Conservation (phyloP, 2,329 filamentous ascomycete species). For the Triangularia verruculosa region DNA sequence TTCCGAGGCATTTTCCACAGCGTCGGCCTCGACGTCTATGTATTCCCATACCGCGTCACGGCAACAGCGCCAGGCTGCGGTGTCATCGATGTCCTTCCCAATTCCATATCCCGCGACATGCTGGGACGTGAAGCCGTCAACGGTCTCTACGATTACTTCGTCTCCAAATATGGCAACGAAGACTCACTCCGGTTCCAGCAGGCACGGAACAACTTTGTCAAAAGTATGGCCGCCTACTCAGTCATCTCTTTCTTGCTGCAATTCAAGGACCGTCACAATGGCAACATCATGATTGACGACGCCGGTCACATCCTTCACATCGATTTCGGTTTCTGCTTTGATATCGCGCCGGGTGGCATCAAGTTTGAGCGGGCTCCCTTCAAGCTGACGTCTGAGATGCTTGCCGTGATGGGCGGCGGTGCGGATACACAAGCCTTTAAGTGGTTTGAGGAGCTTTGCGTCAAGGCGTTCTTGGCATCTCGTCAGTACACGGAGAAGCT, state of each 20-base stretch:
- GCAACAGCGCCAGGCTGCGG: conserved; percentile 96
- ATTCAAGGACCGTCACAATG: conserved; percentile 99
- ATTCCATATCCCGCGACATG: conserved; percentile 98
- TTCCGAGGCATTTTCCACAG: conserved; percentile 97
- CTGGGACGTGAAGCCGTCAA: conserved; percentile 96
- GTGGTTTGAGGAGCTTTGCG: conserved; percentile 93
- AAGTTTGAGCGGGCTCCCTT: conserved; percentile 98
- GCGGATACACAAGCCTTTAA: conserved; percentile 83
- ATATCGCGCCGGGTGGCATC: conserved; percentile 94
- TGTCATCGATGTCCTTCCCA: conserved; percentile 96
- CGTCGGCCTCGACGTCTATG: conserved; percentile 92
- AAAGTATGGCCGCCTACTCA: conserved; percentile 98
- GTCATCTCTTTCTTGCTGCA: conserved; percentile 95
- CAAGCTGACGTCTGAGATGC: conserved; percentile 96
- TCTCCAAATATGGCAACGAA: conserved; percentile 95
- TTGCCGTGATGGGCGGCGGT: conserved; percentile 95
- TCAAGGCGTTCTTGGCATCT: conserved; percentile 90
- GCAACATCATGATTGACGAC: conserved; percentile 99
- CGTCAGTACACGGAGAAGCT: conserved; percentile 86
- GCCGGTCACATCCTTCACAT: conserved; percentile 97
- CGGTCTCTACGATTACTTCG: conserved; percentile 96
- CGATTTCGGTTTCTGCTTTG: conserved; percentile 99
- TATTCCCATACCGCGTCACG: conserved; percentile 95
- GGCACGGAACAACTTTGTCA: conserved; percentile 95
- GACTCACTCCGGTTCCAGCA: conserved; percentile 93